Base-by-base conservation (phyloP, 192 early-diverging fungal species). In the Backusella australiensis region DNA sequence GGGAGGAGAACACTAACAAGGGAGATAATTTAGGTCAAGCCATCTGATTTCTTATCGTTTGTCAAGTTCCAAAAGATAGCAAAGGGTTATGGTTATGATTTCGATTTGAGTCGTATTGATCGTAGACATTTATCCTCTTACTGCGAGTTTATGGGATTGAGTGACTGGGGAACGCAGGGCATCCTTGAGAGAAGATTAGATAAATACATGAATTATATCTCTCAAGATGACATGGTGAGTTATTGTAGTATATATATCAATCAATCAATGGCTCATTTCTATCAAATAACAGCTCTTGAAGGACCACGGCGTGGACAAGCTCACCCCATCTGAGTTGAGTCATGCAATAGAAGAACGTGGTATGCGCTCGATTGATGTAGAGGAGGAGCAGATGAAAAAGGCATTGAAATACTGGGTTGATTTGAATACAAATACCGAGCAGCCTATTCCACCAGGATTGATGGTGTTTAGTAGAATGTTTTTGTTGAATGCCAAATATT, bases 141-240 rank as follows among this genome's bases (percentile, higher is more conserved):
- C 73, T 88, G 87, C 75, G 85, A 85, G 29, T 88, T 88, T 69
- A 88, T 88, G 87, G 85, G 84, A 9, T 69, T 88, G 73, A 75
- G 44, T 36, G 77, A 81, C 65, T 83, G 77, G 38, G 87, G 85
- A 32, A 86, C 84, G 34, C 81, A 84, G 44, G 83, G 82, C 39
- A 84, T 88, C 67, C 69, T 88, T 15, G 74, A 75, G 34, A 79
- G 78, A 67, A 82, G 87, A 66, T 46, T 88, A 36, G 75, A 77
- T 34, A 79, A 81, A 63, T 74, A 85, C 15, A 77, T 88, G 76
- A 36, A 67, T 11, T 88, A 88, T 52, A 15, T 88, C 19, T 34
- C 71, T n/a, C 26, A 80, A 15, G 87, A 88, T 73, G 87, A 88
- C 35, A 69, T 77, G 71, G 82, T 83, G 71, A 34, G 49, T 23